phyloP scores from a whole-genome alignment of 345 rosid genomes.

The Citrus glauca region DNA sequence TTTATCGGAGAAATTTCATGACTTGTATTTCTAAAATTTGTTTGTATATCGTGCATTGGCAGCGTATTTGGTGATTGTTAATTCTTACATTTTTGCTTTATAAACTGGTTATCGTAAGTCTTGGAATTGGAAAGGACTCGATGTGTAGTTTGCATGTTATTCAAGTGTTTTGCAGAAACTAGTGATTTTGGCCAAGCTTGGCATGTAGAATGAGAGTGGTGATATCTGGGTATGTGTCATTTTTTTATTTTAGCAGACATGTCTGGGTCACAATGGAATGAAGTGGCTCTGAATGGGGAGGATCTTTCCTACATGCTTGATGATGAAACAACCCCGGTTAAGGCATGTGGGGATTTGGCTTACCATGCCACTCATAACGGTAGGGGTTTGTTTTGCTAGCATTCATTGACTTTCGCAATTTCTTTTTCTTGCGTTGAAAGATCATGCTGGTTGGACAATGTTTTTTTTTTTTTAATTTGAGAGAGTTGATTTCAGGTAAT shows the following conservation, averaged over 20 bases:
- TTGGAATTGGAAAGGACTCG: constrained; percentile 35
- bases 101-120: constrained; percentile 27
- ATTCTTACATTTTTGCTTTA: not conserved
- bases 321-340: constrained; percentile 82
- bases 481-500: constrained; percentile 35
- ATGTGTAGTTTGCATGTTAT: not conserved
- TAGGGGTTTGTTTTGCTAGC: constrained; percentile 18
- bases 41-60: not conserved
- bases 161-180: not conserved
- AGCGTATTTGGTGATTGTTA: not conserved
- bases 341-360: constrained; percentile 75
- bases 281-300: constrained; percentile 66
- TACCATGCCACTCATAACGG: constrained; percentile 45
- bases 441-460: not conserved
- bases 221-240: not conserved
- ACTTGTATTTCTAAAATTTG: not conserved
- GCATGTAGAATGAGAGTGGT: not conserved
- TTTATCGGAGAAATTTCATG: not conserved
- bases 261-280: constrained; percentile 40
- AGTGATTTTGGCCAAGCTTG: not conserved
- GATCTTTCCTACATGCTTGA: constrained; percentile 81
- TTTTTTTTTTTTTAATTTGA: constrained; percentile 18
- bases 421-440: not conserved
- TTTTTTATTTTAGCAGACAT: constrained; percentile 21
- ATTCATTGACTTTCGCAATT: not conserved